Conservation (phyloP, 495 filamentous ascomycete genomes). For the Apiosordaria backusii region DNA sequence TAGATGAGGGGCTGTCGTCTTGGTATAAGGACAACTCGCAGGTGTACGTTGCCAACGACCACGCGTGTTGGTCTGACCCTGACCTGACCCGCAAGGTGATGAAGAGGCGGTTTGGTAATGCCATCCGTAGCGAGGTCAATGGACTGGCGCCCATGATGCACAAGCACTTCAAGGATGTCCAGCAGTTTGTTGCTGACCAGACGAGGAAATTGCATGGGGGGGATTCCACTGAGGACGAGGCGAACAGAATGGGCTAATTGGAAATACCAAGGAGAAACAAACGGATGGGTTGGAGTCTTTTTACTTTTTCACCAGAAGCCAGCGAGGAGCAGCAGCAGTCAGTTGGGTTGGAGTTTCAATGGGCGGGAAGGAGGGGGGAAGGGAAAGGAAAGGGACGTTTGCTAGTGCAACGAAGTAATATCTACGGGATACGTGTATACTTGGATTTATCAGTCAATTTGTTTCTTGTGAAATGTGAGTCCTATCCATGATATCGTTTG, state of each 20-base stretch:
- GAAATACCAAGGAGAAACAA: neutral
- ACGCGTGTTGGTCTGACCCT: constrained; percentile 64
- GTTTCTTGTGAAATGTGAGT: too few relatives aligned
- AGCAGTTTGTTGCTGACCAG: constrained; percentile 51
- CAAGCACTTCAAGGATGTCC: constrained; percentile 55
- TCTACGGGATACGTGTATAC: too few relatives aligned
- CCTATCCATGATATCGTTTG: too few relatives aligned
- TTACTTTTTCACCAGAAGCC: too few relatives aligned
- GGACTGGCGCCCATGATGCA: constrained; percentile 63
- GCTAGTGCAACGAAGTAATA: too few relatives aligned
- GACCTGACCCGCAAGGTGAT: constrained; percentile 55
- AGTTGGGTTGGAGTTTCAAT: neutral
- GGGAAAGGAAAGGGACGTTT: too few relatives aligned
- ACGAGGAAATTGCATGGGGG: constrained; percentile 36
- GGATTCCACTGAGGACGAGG: constrained; percentile 20
- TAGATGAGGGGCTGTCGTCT: constrained; percentile 57
- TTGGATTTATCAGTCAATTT: too few relatives aligned
- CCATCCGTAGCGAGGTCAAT: constrained; percentile 51
- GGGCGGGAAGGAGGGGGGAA: neutral
- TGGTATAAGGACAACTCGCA: constrained; percentile 73
- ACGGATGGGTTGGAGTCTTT: neutral
- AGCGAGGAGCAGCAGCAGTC: too few relatives aligned
- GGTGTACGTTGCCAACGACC: constrained; percentile 68
- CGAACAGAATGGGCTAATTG: constrained; percentile 33
- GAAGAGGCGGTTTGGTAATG: constrained; percentile 63